Evolutionary conservation across 495 filamentous ascomycete genomes (phyloP).

Genomic region (Penicillium macrosclerotiorum): DNA sequence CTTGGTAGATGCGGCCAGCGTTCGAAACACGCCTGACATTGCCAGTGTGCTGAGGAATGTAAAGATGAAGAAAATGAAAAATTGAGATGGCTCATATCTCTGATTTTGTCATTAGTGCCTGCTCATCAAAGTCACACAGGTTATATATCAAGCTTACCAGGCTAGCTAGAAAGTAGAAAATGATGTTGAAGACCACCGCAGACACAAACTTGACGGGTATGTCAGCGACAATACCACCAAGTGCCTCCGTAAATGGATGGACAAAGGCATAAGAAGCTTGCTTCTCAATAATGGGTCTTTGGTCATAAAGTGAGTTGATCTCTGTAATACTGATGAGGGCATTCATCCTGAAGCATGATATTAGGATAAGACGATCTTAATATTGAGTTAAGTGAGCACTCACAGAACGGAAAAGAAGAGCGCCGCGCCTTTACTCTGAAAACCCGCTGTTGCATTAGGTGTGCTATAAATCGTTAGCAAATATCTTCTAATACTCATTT

Average conservation of each 20-base stretch:
- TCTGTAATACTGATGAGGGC: constrained; percentile 55
- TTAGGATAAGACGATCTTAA: neutral
- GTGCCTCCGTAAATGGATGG: constrained; percentile 57
- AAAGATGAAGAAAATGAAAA: constrained; percentile 63
- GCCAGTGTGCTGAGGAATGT: constrained; percentile 53
- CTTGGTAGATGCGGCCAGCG: constrained; percentile 45
- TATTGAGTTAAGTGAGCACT: constrained; percentile 48
- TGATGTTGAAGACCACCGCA: constrained; percentile 51
- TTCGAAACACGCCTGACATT: constrained; percentile 53
- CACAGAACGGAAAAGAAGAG: constrained; percentile 88
- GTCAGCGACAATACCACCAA: constrained; percentile 58
- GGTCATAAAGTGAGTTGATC: constrained; percentile 59
- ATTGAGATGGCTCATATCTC: constrained; percentile 48
- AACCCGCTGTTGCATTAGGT: constrained; percentile 56
- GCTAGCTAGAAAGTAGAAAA: constrained; percentile 59
- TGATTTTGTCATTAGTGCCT: constrained; percentile 19
- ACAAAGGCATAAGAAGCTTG: constrained; percentile 66
- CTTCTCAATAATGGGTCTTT: constrained; percentile 64
- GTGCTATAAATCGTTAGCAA: constrained; percentile 38
- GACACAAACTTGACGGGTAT: constrained; percentile 54
- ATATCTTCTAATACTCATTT: neutral
- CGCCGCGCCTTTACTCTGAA: constrained; percentile 78
- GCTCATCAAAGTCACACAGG: no score
- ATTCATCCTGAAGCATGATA: constrained; percentile 47
- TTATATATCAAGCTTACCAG: constrained; percentile 45